phyloP scores from a whole-genome alignment of 257 asterid species.

The Lantana camara region DNA sequence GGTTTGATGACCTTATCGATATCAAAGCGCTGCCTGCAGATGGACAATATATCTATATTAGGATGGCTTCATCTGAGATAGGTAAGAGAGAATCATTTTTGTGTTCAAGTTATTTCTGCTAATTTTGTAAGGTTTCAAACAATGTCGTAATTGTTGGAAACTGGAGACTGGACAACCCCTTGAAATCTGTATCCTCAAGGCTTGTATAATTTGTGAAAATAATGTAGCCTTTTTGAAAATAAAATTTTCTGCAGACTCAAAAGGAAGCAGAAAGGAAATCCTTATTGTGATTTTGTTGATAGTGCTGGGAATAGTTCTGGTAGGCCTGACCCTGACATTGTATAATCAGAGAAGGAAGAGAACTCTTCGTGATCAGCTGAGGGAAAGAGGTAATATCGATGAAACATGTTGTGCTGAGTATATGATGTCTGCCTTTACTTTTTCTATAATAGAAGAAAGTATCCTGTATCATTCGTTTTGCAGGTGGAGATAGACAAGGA shows the following conservation, averaged over 20 bases:
- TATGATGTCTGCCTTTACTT: not conserved
- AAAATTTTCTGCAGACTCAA: slow-evolving; percentile 8
- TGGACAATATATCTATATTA: slow-evolving; percentile 36
- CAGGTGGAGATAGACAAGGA: not conserved
- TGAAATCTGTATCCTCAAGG: no score
- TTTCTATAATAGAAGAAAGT: not conserved
- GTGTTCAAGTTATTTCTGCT: no score
- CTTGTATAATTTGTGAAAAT: no score
- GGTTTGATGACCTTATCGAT: slow-evolving; percentile 40
- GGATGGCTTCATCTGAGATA: slow-evolving; percentile 35
- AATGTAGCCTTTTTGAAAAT: no score
- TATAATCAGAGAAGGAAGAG: slow-evolving; percentile 15
- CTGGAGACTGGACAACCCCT: no score
- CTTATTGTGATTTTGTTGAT: not conserved
- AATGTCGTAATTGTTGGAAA: no score
- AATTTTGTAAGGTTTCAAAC: no score
- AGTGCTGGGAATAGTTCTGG: slow-evolving; percentile 12
- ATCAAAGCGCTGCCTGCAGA: slow-evolving; percentile 23
- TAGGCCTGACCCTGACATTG: slow-evolving; percentile 11
- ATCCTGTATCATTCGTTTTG: not conserved
- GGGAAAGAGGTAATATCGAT: slow-evolving; percentile 2
- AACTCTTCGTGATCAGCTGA: slow-evolving; percentile 1
- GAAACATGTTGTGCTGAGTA: not conserved
- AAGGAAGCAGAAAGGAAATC: slow-evolving; percentile 4
- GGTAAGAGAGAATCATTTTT: slow-evolving; percentile 17